These are phyloP conservation scores for Cercospora janseana DNA, from an alignment of 2,329 filamentous ascomycete genomes.

Conservation along the genomic window DNA sequence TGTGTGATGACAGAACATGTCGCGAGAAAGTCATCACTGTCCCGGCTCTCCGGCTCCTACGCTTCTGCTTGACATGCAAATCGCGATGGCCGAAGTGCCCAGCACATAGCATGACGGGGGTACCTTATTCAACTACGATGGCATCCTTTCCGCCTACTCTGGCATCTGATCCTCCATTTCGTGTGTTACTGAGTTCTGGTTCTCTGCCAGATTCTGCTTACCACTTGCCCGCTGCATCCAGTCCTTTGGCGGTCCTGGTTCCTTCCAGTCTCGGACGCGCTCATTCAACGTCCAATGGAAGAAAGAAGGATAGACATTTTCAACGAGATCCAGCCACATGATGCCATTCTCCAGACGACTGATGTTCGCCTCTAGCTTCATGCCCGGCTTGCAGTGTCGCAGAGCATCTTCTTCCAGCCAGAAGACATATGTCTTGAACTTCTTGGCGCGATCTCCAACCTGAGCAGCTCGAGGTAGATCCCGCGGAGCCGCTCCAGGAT, in stretches of 20 bases:
- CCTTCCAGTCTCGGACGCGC: slow-evolving; percentile 36
- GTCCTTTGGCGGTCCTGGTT: slow-evolving; percentile 30
- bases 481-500: slow-evolving; percentile 38
- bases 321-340: slow-evolving; percentile 41
- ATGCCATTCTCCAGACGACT: slow-evolving; percentile 34
- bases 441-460: slow-evolving; percentile 31
- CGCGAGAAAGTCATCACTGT: too few species aligned
- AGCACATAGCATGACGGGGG: too few species aligned
- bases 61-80: too few species aligned
- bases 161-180: slow-evolving; percentile 6
- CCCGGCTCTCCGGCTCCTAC: too few species aligned
- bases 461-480: slow-evolving; percentile 28
- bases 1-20: too few species aligned
- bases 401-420: slow-evolving; percentile 66
- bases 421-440: slow-evolving; percentile 56
- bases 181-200: slow-evolving; percentile 4
- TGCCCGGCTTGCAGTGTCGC: slow-evolving; percentile 58
- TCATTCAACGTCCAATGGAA: slow-evolving; percentile 48
- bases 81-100: too few species aligned
- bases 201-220: slow-evolving; percentile 12
- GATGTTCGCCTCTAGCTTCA: slow-evolving; percentile 45
- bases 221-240: slow-evolving; percentile 29
- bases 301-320: slow-evolving; percentile 45
- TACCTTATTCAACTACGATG: too few species aligned
- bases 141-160: not conserved